Evolutionary conservation across 768 basidiomycete species (phyloP).

Genomic region (Pleurotus citrinopileatus): DNA sequence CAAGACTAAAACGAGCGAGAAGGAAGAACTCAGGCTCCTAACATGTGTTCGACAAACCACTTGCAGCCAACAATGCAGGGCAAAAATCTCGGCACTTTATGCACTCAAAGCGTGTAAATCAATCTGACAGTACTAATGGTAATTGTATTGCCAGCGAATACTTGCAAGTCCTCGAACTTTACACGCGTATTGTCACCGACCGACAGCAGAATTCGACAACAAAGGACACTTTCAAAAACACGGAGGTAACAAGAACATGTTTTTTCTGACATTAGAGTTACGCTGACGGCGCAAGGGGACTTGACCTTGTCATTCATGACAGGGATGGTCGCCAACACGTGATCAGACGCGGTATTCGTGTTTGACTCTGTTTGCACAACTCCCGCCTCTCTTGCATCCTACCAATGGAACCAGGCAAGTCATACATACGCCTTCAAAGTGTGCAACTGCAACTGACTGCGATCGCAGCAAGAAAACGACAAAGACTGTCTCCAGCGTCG

Average conservation of each 20-base stretch:
- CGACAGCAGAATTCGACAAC: too few species aligned
- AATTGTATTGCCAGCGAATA: background rate
- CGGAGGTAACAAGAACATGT: too few species aligned
- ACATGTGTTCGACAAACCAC: slow-evolving; percentile 4
- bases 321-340: too few species aligned
- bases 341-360: background rate
- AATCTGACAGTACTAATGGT: background rate
- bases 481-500: slow-evolving; percentile 42
- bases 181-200: background rate
- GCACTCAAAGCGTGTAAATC: background rate
- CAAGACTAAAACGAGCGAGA: background rate
- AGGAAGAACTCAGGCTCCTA: background rate
- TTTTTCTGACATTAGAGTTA: too few species aligned
- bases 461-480: slow-evolving; percentile 53
- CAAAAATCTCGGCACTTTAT: background rate
- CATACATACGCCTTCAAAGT: background rate
- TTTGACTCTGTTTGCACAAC: background rate
- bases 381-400: background rate
- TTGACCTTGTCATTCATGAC: too few species aligned
- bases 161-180: background rate
- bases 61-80: too few species aligned
- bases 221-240: too few species aligned
- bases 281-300: too few species aligned
- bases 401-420: slow-evolving; percentile 7
- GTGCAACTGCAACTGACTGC: slow-evolving; percentile 17